Evolutionary conservation across 345 rosid genomes (phyloP), one percentile per base, ranked within the genome.

Genomic region (Eucalyptus cloeziana): DNA sequence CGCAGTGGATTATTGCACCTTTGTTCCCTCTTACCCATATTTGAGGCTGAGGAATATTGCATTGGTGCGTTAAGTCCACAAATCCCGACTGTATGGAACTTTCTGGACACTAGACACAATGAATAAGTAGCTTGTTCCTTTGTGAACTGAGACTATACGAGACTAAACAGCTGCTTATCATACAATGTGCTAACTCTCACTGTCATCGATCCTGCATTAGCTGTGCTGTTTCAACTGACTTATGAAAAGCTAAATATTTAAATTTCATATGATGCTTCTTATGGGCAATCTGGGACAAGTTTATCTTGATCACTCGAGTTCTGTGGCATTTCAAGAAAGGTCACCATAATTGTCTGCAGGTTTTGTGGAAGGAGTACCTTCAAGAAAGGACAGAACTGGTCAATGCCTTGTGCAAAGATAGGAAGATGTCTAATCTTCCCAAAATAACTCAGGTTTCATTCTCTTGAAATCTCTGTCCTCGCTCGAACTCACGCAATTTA

Each of bases 341-440:
- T 87, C 17, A 71, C 31, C 27, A 43, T 51, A 76, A 54, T 80
- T 50, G 71, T 85, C 31, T 85, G 87, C 88, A 90, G 91, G 69
- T 54, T 31, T 45, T 90, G 83, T n/a, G 87, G 24, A 76, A 25
- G 27, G 80, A 56, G 31, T 37, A 54, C 88, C 71, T 69, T 22
- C 52, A 90, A 49, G 88, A 88, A 79, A 88, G 79, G 58, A 86
- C 86, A 69, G 89, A 51, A 81, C 67, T 90, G 88, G 27, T 90
- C 88, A 71, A 86, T 71, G 87, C 88, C 22, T 71, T 90, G 67
- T 85, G 45, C 86, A 87, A 90, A 86, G 85, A 76, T 67, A 88
- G 89, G 47, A 86, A 81, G 50, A 89, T 90, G 62, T 60, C 88
- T 13, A 54, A 88, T 86, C 88, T 90, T 86, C 91, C 91, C 25